Evolutionary conservation across 441 rosid genomes (phyloP), one percentile per base, ranked within the genome.

Genomic region (Gossypium trilobum): DNA sequence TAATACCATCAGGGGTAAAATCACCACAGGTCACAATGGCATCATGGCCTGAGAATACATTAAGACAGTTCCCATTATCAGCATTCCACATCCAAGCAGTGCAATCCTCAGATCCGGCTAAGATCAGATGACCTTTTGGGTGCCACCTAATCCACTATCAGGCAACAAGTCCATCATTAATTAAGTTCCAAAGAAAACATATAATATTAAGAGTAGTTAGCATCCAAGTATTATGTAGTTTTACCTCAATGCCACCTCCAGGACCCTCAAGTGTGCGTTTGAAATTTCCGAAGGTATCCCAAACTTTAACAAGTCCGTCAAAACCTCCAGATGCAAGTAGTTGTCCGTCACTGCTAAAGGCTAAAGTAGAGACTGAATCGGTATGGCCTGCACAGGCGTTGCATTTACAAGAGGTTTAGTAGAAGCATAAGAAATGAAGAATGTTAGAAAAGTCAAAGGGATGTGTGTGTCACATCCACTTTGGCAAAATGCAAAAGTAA

Each of bases 21-120:
- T 87, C 97, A 76, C 99, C 99, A 75, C 97, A 92, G 19, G 95
- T 87, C 6, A 90, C 94, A 25, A 76, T 82, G 22, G 81, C 78
- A 9, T 87, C 85, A 66, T 90, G 97, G 17, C 99, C 97, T 0
- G 88, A 79, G 81, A 92, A 94, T 78, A 85, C 84, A 70, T 82
- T 87, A 29, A 90, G 93, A 79, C 81, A 83, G 27, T 78, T 85
- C 70, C 81, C 91, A 77, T 59, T 92, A 70, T 92, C 95, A 52
- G 95, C 97, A 85, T 90, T 89, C 97, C 98, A 90, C 97, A 91
- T 87, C 96, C 96, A 91, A 23, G 85, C 78, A 77, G 81, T 85
- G 67, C 83, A 85, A 81, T 91, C 97, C 75, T 91, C 94, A 1
- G 89, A 87, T 75, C 98, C 98, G 44, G 90, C 93, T 81, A 91